Percentiles rank a stretch among this genome's conserved stretches.
These are phyloP conservation scores for Curvularia hawaiiensis DNA, from an alignment of 2,329 filamentous ascomycete genomes.

Conservation along the genomic window DNA sequence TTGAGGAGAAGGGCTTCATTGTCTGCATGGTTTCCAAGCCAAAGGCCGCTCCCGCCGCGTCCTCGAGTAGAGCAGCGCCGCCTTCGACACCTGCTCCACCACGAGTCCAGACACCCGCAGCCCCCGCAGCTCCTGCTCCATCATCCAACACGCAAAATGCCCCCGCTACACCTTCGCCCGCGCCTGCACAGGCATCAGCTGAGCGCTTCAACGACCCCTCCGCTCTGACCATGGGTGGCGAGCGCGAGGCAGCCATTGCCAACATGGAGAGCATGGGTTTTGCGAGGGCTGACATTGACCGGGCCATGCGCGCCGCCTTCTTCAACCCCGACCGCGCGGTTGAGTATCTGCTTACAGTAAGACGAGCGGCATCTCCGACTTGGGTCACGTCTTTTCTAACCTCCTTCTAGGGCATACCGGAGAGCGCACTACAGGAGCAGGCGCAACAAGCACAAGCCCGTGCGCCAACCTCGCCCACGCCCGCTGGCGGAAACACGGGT, in stretches of 20 bases:
- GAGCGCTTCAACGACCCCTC: conserved; percentile 71
- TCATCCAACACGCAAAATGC: conserved; percentile 57
- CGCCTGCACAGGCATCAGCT: conserved; percentile 49
- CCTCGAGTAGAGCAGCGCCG: conserved; percentile 56
- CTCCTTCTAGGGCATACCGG: conserved; percentile 78
- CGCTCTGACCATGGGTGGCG: conserved; percentile 82
- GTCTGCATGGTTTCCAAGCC: conserved; percentile 98
- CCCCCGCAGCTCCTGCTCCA: conserved; percentile 59
- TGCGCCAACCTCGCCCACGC: conserved; percentile 48
- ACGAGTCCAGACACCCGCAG: conserved; percentile 55
- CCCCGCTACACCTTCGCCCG: conserved; percentile 57
- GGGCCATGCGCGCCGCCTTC: conserved; percentile 93
- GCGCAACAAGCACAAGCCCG: conserved; percentile 48
- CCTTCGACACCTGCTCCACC: conserved; percentile 62
- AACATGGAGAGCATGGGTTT: conserved; percentile 99
- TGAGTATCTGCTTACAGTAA: conserved; percentile 87
- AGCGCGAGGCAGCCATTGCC: conserved; percentile 79
- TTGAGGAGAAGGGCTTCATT: conserved; percentile 99
- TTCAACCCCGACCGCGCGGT: conserved; percentile 97
- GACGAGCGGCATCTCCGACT: conserved; percentile 42
- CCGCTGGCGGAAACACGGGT: conserved; percentile 36
- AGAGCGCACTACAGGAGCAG: conserved; percentile 74
- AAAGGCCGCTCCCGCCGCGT: conserved; percentile 64
- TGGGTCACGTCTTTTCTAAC: conserved; percentile 27
- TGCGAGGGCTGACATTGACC: conserved; percentile 82